Percentiles rank a stretch among this genome's conserved stretches.
These are phyloP conservation scores for Xylaria multiplex DNA, from an alignment of 2,329 filamentous ascomycete genomes.

Conservation along the genomic window DNA sequence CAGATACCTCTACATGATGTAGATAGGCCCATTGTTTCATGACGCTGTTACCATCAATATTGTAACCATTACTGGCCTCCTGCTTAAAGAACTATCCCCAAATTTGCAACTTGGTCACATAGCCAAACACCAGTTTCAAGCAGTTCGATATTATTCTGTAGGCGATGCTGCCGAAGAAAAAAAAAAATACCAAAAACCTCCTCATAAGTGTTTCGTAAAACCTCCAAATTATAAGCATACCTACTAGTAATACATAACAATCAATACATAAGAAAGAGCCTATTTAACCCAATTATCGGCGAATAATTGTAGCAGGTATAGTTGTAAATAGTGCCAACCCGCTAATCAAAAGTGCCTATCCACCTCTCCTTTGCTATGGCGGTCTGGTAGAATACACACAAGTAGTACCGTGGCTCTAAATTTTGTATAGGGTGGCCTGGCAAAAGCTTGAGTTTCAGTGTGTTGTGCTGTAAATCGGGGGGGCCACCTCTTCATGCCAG, in stretches of 20 bases:
- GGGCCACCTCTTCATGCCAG: background rate
- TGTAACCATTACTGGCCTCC: background rate
- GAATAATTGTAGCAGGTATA: background rate
- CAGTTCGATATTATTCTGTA: background rate
- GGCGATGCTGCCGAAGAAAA: background rate
- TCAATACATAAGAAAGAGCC: background rate
- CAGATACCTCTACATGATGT: background rate
- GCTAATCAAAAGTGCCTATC: background rate
- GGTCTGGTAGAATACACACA: background rate
- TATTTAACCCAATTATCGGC: background rate
- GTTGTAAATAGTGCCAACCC: background rate
- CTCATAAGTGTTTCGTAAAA: too few species aligned
- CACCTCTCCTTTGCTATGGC: background rate
- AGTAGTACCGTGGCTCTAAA: background rate
- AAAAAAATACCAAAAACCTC: background rate
- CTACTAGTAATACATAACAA: background rate
- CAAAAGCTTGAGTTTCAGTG: background rate
- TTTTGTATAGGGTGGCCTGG: conserved; percentile 3
- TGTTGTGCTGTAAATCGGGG: background rate
- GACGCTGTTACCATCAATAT: background rate
- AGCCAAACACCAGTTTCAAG: background rate
- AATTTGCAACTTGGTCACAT: background rate
- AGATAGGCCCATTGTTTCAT: background rate
- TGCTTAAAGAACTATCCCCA: background rate
- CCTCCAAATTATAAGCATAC: background rate